Evolutionary conservation across 164 flowering plant genomes (phyloP).

Genomic region (Stephania cephalantha): DNA sequence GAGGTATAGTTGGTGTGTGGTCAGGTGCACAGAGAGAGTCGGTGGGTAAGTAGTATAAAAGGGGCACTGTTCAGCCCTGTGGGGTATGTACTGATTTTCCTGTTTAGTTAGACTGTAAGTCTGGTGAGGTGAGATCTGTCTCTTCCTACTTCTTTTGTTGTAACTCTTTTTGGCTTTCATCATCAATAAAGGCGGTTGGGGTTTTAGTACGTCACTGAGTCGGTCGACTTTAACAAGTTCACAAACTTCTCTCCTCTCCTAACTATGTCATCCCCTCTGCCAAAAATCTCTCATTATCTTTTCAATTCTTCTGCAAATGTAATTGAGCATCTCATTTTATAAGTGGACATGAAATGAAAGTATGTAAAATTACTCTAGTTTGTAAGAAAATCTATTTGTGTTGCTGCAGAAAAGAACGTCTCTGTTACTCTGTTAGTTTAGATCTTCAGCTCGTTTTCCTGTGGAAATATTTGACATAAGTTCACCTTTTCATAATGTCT

Average conservation of each 20-base stretch:
- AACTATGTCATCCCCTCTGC: not conserved
- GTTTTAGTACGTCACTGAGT: no score
- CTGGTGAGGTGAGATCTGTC: no score
- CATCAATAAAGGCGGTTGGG: no score
- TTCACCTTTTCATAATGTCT: not conserved
- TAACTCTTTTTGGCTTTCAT: no score
- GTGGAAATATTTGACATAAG: not conserved
- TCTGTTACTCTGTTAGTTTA: not conserved
- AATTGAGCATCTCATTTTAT: not conserved
- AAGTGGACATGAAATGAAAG: not conserved
- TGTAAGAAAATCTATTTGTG: not conserved
- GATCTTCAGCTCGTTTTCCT: not conserved
- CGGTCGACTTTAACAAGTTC: no score
- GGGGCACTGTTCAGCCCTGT: no score
- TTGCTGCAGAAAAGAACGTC: not conserved
- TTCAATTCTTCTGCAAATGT: not conserved
- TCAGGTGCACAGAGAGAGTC: no score
- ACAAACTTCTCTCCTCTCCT: not conserved
- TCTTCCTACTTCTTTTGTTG: no score
- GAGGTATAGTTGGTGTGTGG: no score
- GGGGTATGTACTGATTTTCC: no score
- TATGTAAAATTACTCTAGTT: not conserved
- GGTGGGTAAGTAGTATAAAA: no score
- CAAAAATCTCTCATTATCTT: not conserved
- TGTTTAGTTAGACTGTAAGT: no score